Percentiles rank a stretch among this genome's conserved stretches.
Conservation (phyloP, 495 filamentous ascomycete species). For the Parmelia sp. region DNA sequence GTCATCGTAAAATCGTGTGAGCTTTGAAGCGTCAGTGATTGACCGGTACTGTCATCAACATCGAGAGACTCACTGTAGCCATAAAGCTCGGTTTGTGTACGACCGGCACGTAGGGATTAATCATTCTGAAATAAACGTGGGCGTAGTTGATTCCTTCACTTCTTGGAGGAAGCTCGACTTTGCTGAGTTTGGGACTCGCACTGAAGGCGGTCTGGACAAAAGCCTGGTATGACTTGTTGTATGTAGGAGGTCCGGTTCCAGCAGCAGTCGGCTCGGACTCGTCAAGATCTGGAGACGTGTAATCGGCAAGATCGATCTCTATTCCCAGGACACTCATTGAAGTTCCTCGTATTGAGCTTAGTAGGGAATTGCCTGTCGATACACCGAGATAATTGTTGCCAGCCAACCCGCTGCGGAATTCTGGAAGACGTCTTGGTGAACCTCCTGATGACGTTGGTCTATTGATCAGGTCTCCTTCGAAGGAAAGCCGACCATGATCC, state of each 20-base stretch:
- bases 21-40: conserved; percentile 15
- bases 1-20: conserved; percentile 50
- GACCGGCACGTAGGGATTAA: conserved; percentile 66
- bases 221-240: conserved; percentile 63
- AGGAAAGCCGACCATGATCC: conserved; percentile 3
- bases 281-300: conserved; percentile 57
- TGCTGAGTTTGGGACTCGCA: conserved; percentile 47
- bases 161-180: conserved; percentile 50
- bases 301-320: conserved; percentile 68
- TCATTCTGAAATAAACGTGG: conserved; percentile 64
- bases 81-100: conserved; percentile 67
- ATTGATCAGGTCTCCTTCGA: neutral
- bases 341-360: conserved; percentile 69
- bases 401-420: conserved; percentile 48
- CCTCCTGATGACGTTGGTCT: conserved; percentile 2
- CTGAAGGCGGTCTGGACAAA: conserved; percentile 57
- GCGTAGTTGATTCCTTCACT: conserved; percentile 56
- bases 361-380: conserved; percentile 54
- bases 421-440: conserved; percentile 35
- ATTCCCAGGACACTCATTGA: conserved; percentile 67
- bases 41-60: neutral
- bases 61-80: conserved; percentile 47
- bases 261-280: conserved; percentile 45
- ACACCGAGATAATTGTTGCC: conserved; percentile 70
- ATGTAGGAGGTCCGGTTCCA: conserved; percentile 34